Evolutionary conservation across 805 yeast genomes (phyloP), one percentile per base, ranked within the genome.

Genomic region (Candida peoriensis): DNA sequence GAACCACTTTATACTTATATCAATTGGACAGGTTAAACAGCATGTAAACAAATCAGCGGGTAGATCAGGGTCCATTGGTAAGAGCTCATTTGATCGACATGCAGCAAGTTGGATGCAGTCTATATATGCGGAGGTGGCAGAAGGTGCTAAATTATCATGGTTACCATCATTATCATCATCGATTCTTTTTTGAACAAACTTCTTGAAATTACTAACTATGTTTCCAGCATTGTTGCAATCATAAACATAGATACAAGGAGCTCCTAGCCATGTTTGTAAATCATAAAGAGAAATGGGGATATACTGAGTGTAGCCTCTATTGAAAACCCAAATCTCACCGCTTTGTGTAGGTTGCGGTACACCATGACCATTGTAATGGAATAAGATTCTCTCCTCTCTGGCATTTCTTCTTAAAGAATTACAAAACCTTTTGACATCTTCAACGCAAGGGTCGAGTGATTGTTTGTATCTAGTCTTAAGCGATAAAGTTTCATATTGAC

Each of bases 261-360:
- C 97, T 8, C 98, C 98, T 9, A 93, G 65, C 98, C 98, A 93
- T 4, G 94, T 81, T 52, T 93, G 98, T 31, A 93, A 65, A 52
- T 93, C 98, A 58, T 85, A 88, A n/a, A 93, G 62, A 8, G 96
- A 85, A 2, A 93, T 93, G 1, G 98, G 98, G 39, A 93, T 93
- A 57, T 93, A 93, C 61, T 93, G 98, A 1, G 98, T 93, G 57
- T 89, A 93, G 2, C 96, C 96, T 46, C 97, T 68, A 58, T 93
- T 93, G 64, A 93, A 93, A 9, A 93, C 97, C 98, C 98, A 93
- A 19, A 93, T 86, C 54, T 93, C 98, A 17, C 98, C 98, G 30
- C 89, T 77, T 23, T 87, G 78, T 0, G 98, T 93, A 0, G 98
- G 97, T 50, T 87, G 87, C 0, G 98, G 98, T 2, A 93, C 98